These are phyloP conservation scores for Chenopodium suecicum DNA, from an alignment of 148 eudicot genomes.

Conservation along the genomic window DNA sequence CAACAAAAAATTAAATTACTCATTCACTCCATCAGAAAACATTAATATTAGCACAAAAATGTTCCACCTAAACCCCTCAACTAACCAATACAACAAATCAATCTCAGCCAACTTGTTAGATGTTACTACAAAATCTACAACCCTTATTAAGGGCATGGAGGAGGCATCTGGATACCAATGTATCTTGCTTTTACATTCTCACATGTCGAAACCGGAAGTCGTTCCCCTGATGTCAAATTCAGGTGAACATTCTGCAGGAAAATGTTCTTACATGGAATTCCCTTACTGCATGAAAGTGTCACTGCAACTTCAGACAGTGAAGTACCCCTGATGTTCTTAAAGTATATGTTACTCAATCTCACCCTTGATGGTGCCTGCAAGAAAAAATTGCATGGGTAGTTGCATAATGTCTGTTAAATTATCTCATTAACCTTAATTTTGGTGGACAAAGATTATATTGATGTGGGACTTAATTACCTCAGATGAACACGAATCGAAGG, in stretches of 20 bases:
- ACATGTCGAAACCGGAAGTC: constrained; percentile 38
- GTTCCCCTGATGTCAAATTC: constrained; percentile 30
- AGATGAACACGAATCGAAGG: constrained; percentile 43
- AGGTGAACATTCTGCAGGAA: constrained; percentile 46
- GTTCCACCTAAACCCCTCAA: background rate
- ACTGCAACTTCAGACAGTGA: constrained; percentile 47
- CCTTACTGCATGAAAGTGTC: constrained; percentile 43
- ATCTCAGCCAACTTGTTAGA: background rate
- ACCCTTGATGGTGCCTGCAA: constrained; percentile 53
- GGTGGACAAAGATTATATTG: background rate
- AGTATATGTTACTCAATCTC: constrained; percentile 45
- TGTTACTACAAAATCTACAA: background rate
- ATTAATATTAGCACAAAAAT: constrained; percentile 17
- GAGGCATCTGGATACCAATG: constrained; percentile 53
- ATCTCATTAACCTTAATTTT: background rate
- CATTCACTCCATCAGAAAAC: background rate
- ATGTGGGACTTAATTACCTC: constrained; percentile 20
- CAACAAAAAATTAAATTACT: constrained; percentile 1
- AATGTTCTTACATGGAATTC: constrained; percentile 47
- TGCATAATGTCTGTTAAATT: background rate
- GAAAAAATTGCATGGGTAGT: background rate
- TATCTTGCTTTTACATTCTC: constrained; percentile 45
- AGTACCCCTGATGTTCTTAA: constrained; percentile 54
- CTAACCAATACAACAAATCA: background rate
- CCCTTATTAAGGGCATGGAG: constrained; percentile 34